phyloP scores from a whole-genome alignment of 2,329 filamentous ascomycete genomes.

The Phoma sp. region DNA sequence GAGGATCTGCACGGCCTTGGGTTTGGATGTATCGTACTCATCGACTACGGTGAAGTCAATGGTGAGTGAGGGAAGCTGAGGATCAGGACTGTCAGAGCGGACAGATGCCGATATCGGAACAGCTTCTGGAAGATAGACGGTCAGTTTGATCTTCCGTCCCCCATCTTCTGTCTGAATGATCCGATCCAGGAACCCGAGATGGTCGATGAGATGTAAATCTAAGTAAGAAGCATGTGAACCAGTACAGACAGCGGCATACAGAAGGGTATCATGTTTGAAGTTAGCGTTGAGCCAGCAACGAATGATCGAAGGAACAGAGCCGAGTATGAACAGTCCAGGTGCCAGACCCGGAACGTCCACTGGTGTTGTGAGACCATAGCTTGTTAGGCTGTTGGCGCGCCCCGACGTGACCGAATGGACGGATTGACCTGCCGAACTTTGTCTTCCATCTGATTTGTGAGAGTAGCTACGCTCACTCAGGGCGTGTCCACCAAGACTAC shows the following conservation, averaged over 20 bases:
- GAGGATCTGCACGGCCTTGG: slow-evolving; percentile 78
- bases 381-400: slow-evolving; percentile 78
- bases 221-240: slow-evolving; percentile 89
- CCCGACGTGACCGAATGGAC: slow-evolving; percentile 77
- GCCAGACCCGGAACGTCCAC: slow-evolving; percentile 76
- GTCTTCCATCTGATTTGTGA: slow-evolving; percentile 93
- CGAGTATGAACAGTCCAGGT: slow-evolving; percentile 82
- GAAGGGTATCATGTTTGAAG: slow-evolving; percentile 85
- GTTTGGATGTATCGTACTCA: slow-evolving; percentile 56
- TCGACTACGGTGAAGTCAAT: slow-evolving; percentile 79
- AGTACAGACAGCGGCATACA: slow-evolving; percentile 92
- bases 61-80: slow-evolving; percentile 80
- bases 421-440: slow-evolving; percentile 90
- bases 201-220: slow-evolving; percentile 74
- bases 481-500: slow-evolving; percentile 76
- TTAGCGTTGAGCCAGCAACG: slow-evolving; percentile 92
- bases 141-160: slow-evolving; percentile 72
- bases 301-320: slow-evolving; percentile 90
- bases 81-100: slow-evolving; percentile 73
- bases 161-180: slow-evolving; percentile 71
- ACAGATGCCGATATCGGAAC: slow-evolving; percentile 74
- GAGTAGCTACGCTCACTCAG: slow-evolving; percentile 92
- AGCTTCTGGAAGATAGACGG: slow-evolving; percentile 90
- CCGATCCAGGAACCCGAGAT: slow-evolving; percentile 72
- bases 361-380: slow-evolving; percentile 74